Evolutionary conservation across 2,329 filamentous ascomycete genomes (phyloP).

Genomic region (Pseudocercospora macadamiae): DNA sequence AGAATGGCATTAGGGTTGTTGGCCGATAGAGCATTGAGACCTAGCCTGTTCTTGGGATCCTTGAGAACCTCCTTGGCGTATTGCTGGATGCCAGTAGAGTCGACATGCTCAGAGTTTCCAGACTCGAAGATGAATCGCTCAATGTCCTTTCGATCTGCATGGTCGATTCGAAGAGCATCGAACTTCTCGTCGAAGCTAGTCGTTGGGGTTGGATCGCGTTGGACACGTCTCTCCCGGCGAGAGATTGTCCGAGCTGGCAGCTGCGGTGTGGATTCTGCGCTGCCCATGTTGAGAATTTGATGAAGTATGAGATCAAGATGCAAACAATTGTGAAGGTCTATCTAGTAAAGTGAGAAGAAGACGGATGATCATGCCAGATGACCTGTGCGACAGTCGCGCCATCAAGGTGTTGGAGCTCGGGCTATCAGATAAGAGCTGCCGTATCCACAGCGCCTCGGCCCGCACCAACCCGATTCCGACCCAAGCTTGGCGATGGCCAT

Average conservation of each 20-base stretch:
- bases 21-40: slow-evolving; percentile 71
- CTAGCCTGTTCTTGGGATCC: slow-evolving; percentile 64
- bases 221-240: slow-evolving; percentile 22
- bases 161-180: slow-evolving; percentile 37
- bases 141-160: slow-evolving; percentile 18
- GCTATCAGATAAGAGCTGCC: no score
- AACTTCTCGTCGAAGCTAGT: slow-evolving; percentile 40
- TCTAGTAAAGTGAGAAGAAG: background rate
- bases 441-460: no score
- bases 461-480: no score
- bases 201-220: slow-evolving; percentile 20
- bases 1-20: slow-evolving; percentile 69
- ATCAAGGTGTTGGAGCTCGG: slow-evolving; percentile 14
- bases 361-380: background rate
- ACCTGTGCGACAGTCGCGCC: slow-evolving; percentile 10
- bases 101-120: slow-evolving; percentile 33
- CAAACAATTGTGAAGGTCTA: background rate
- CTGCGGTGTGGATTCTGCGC: slow-evolving; percentile 28
- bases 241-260: slow-evolving; percentile 14
- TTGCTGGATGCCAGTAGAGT: slow-evolving; percentile 34
- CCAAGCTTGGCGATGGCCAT: no score
- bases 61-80: slow-evolving; percentile 39
- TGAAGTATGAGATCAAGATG: background rate
- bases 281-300: slow-evolving; percentile 32
- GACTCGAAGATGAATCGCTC: slow-evolving; percentile 25